Percentiles rank a stretch among this genome's conserved stretches.
These are phyloP conservation scores for Nannizzia gypsea DNA, from an alignment of 2,329 filamentous ascomycete genomes.

Conservation along the genomic window DNA sequence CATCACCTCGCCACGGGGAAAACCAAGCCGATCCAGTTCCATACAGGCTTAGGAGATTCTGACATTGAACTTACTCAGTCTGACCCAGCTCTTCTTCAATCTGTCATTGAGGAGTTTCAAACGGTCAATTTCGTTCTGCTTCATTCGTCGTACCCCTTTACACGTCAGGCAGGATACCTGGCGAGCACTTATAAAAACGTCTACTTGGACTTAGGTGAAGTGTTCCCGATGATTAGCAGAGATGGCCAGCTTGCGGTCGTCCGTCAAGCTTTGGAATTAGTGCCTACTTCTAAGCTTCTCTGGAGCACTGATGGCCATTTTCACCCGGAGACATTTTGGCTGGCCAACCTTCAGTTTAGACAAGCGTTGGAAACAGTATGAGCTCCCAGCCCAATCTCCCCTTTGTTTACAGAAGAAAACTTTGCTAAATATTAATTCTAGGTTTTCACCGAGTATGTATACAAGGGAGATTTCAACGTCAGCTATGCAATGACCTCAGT, in stretches of 20 bases:
- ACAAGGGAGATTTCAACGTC: slow-evolving; percentile 49
- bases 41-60: slow-evolving; percentile 70
- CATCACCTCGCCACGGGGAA: slow-evolving; percentile 22
- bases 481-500: slow-evolving; percentile 52
- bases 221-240: slow-evolving; percentile 66
- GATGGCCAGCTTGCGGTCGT: slow-evolving; percentile 62
- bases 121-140: slow-evolving; percentile 63
- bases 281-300: slow-evolving; percentile 61
- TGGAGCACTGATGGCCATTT: slow-evolving; percentile 74
- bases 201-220: slow-evolving; percentile 70
- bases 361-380: slow-evolving; percentile 55
- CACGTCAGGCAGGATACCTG: slow-evolving; percentile 64
- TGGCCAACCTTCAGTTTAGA: slow-evolving; percentile 60
- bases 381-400: background rate
- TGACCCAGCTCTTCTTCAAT: slow-evolving; percentile 64
- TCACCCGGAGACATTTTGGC: slow-evolving; percentile 64
- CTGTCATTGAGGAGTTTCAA: slow-evolving; percentile 57
- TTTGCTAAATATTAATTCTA: slow-evolving; percentile 20
- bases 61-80: slow-evolving; percentile 59
- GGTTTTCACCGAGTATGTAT: slow-evolving; percentile 56
- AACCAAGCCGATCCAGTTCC: slow-evolving; percentile 69
- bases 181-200: slow-evolving; percentile 67
- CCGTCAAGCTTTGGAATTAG: slow-evolving; percentile 61
- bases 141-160: slow-evolving; percentile 72
- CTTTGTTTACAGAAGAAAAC: background rate